Evolutionary conservation across 441 rosid species (phyloP).

Genomic region (Populus hybrid): DNA sequence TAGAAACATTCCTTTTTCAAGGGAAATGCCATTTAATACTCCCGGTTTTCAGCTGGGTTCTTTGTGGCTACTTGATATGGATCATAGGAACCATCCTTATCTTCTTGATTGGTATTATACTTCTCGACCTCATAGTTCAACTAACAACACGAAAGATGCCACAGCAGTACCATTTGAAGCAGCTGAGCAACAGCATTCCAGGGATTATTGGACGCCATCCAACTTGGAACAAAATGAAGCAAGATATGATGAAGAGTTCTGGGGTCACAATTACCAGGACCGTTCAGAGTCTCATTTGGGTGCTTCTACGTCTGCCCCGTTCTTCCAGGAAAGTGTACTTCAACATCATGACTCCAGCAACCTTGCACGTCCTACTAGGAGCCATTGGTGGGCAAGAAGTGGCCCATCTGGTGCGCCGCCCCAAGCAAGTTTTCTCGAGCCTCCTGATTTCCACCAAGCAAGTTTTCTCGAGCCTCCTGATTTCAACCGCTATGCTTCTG

Average conservation of each 20-base stretch:
- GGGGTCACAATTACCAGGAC: constrained; percentile 32
- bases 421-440: constrained; percentile 80
- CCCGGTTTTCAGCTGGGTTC: constrained; percentile 48
- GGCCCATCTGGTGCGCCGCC: constrained; percentile 39
- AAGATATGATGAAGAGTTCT: constrained; percentile 33
- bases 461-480: constrained; percentile 95
- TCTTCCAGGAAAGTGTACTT: constrained; percentile 65
- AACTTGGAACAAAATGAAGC: constrained; percentile 33
- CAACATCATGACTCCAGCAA: constrained; percentile 46
- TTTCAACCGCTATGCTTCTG: constrained; percentile 37
- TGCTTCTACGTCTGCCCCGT: constrained; percentile 66
- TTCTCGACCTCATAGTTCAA: constrained; percentile 38
- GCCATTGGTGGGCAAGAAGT: constrained; percentile 88
- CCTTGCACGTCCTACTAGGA: constrained; percentile 28
- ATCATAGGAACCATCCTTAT: constrained; percentile 72
- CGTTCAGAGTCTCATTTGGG: constrained; percentile 49
- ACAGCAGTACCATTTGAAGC: constrained; percentile 20
- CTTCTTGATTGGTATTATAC: constrained; percentile 90
- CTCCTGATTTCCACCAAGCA: constrained; percentile 64
- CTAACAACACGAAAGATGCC: constrained; percentile 21
- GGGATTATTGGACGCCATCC: constrained; percentile 51
- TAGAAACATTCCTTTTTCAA: constrained; percentile 36
- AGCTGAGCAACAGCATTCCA: constrained; percentile 30
- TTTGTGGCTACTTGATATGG: constrained; percentile 66
- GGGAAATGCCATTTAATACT: constrained; percentile 46